Percentiles rank a stretch among this genome's conserved stretches.
phyloP scores from a whole-genome alignment of 2,329 filamentous ascomycete genomes.

The Ambrosiella cleistominuta region DNA sequence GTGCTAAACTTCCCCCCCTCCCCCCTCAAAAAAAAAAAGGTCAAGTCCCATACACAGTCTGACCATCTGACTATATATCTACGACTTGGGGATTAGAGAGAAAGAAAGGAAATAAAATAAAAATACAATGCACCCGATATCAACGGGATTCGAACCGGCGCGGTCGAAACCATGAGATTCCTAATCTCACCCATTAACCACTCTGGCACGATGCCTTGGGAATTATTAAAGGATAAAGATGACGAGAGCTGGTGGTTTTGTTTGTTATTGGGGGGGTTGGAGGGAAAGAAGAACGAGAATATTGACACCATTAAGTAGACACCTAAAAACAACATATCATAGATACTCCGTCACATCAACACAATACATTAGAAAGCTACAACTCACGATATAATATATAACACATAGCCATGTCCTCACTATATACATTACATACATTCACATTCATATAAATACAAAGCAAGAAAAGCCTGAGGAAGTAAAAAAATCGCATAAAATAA shows the following conservation, averaged over 20 bases:
- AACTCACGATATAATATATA: too few species aligned
- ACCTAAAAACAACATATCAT: too few species aligned
- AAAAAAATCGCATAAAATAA: neutral
- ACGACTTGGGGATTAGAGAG: constrained; percentile 2
- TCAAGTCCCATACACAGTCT: neutral
- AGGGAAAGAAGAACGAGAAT: neutral
- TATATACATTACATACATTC: neutral
- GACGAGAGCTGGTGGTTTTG: neutral
- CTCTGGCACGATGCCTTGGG: constrained; percentile 4
- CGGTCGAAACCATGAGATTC: constrained; percentile 4
- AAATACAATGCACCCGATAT: neutral
- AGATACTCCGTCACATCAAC: too few species aligned
- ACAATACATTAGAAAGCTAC: too few species aligned
- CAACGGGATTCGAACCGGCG: constrained; percentile 7
- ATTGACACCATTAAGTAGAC: too few species aligned
- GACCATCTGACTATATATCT: neutral
- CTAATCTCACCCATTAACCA: constrained; percentile 12
- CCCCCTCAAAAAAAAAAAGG: too few species aligned
- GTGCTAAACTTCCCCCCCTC: too few species aligned
- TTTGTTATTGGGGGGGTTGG: neutral
- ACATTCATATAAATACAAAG: neutral
- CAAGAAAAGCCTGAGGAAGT: neutral
- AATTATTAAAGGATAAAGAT: neutral
- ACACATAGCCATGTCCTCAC: too few species aligned
- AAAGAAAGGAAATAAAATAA: constrained; percentile 4